Percentiles rank a stretch among this genome's conserved stretches.
Evolutionary conservation across 208 protist genomes (phyloP).

Genomic region (Acanthamoeba lenticulata): DNA sequence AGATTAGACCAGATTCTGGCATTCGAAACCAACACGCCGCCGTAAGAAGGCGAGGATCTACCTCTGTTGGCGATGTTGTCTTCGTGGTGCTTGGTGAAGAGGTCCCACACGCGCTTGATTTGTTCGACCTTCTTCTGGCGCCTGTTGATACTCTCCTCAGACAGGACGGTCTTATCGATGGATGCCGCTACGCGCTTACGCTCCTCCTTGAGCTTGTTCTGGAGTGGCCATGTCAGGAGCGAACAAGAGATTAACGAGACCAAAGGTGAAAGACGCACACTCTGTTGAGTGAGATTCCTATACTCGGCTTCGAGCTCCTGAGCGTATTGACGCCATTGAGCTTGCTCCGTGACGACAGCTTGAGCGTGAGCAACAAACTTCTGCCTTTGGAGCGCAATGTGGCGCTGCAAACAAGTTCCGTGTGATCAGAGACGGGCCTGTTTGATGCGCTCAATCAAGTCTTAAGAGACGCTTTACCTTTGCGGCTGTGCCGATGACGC

Average conservation of each 20-base stretch:
- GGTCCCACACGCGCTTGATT: neutral
- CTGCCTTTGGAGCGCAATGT: constrained; percentile 6
- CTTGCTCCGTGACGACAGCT: neutral
- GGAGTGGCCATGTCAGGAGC: neutral
- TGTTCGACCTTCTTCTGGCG: neutral
- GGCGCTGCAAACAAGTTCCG: neutral
- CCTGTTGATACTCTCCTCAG: neutral
- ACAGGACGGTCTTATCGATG: neutral
- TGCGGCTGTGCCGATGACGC: neutral
- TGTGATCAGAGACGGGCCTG: neutral
- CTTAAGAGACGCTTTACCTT: constrained; percentile 30
- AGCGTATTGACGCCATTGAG: neutral
- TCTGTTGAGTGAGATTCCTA: neutral
- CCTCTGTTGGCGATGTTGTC: constrained; percentile 18
- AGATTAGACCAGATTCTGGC: neutral
- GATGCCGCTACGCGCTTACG: neutral
- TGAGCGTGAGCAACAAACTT: neutral
- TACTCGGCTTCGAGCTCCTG: constrained; percentile 14
- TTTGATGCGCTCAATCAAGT: too few species aligned
- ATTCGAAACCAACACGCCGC: neutral
- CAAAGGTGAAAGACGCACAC: neutral
- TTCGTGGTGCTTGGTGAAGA: neutral
- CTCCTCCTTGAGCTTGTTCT: constrained; percentile 43
- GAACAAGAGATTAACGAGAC: neutral
- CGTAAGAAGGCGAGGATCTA: neutral